Evolutionary conservation across 2,329 filamentous ascomycete species (phyloP), one percentile per base, ranked within the genome.

Genomic region (Hymenoscyphus salicellus): DNA sequence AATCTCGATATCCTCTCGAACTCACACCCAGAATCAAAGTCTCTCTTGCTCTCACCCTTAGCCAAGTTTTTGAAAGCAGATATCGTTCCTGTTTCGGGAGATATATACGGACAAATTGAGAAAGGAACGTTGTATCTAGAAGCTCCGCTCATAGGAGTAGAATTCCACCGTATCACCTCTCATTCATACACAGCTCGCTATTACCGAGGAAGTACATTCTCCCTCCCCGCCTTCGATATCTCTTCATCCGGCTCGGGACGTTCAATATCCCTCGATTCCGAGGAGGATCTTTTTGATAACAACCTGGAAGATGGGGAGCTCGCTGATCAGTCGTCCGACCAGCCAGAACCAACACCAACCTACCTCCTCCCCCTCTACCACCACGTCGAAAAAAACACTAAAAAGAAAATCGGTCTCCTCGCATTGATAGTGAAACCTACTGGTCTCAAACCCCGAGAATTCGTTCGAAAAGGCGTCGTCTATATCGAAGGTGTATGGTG

Each of bases 351-450:
- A 3, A 52, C 14, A 17, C 56, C 32, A 8, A 32, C 30, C 7
- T 64, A 52, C 43, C 49, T 58, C 3, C 23, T 57, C 4, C 62
- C 62, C 1, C 61, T 63, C 3, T 63, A 63, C 28, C 16, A 52
- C 26, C 38, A 63, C 7, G 11, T 58, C 5, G 26, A 33, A 11
- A 20, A 16, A 16, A 58, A 52, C 1, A 32, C 38, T 5, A 26
- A 32, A 10, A 28, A 52, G 20, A 60, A 56, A 38, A n/a, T 55
- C 16, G 32, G 20, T 32, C 26, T 64, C 41, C 49, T 56, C 23
- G 46, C 56, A 7, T 23, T 65, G 17, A 57, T 65, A 17, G 59
- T 65, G 7, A 33, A 65, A 32, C 43, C 28, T 11, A 58, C 59
- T 2, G 55, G 55, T 6, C 14, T 26, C 11, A 58, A 58, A 3